These are phyloP conservation scores for Botrytis aclada DNA, from an alignment of 2,329 filamentous ascomycete genomes.

Conservation along the genomic window DNA sequence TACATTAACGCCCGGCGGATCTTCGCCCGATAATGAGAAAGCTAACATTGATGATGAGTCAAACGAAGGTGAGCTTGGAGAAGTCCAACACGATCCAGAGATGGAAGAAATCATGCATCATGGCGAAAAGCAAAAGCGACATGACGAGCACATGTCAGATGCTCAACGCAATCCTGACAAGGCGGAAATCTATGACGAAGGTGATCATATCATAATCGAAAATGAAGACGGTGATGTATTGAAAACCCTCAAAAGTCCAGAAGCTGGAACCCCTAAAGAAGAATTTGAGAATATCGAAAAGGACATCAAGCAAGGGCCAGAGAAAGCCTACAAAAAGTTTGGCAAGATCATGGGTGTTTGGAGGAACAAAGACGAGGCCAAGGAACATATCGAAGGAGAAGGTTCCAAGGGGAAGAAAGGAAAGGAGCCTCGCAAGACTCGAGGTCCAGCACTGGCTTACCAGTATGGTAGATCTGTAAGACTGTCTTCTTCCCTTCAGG, in stretches of 20 bases:
- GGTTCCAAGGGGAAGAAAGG: conserved; percentile 35
- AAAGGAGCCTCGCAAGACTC: conserved; percentile 47
- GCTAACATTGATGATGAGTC: conserved; percentile 37
- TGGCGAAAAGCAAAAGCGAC: conserved; percentile 39
- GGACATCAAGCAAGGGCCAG: conserved; percentile 37
- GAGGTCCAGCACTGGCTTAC: conserved; percentile 76
- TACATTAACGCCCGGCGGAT: conserved; percentile 35
- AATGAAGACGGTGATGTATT: conserved; percentile 85
- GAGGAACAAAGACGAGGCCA: conserved; percentile 40
- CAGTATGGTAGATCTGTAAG: conserved; percentile 77
- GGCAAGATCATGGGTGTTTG: conserved; percentile 36
- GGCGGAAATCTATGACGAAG: conserved; percentile 77
- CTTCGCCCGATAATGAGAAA: conserved; percentile 32
- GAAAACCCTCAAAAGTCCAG: conserved; percentile 51
- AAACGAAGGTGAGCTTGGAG: conserved; percentile 34
- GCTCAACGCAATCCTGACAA: conserved; percentile 36
- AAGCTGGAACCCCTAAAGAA: conserved; percentile 26
- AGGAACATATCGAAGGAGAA: conserved; percentile 37
- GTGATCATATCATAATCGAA: conserved; percentile 74
- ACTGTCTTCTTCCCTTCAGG: conserved; percentile 11
- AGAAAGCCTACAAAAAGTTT: conserved; percentile 27
- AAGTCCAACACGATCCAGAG: conserved; percentile 38
- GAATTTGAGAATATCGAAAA: conserved; percentile 43
- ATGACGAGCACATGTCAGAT: conserved; percentile 32
- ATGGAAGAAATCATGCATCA: conserved; percentile 38